These are phyloP conservation scores for Thozetella sp. DNA, from an alignment of 495 filamentous ascomycete genomes.

Conservation along the genomic window DNA sequence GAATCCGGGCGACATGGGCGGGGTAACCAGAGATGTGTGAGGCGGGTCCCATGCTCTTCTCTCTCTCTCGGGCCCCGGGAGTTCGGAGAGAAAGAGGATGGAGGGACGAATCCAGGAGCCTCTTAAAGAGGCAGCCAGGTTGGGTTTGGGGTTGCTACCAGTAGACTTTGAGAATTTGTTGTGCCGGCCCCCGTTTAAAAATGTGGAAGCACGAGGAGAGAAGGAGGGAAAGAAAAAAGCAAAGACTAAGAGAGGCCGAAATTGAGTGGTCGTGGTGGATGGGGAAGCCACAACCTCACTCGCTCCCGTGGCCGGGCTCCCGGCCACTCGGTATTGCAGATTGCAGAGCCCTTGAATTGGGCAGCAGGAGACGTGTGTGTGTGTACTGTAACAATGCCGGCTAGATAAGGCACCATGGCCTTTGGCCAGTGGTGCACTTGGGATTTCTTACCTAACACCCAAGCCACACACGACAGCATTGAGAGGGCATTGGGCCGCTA, in stretches of 20 bases:
- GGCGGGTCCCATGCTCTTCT: background rate
- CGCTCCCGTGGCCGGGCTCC: too few relatives aligned
- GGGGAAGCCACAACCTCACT: too few relatives aligned
- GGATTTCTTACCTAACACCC: background rate
- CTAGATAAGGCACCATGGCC: background rate
- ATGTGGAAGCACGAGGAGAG: background rate
- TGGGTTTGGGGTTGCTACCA: background rate
- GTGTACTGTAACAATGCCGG: background rate
- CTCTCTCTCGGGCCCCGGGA: background rate
- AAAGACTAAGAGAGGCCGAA: background rate
- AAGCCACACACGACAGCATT: conserved; percentile 1
- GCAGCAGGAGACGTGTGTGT: background rate
- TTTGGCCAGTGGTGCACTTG: background rate
- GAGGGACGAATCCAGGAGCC: background rate
- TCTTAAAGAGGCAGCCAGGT: background rate
- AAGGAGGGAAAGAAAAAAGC: background rate
- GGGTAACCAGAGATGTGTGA: conserved; percentile 2
- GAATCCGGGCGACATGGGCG: background rate
- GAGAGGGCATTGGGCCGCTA: background rate
- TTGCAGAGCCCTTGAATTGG: too few relatives aligned
- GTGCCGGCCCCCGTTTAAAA: background rate
- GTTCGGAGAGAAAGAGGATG: background rate
- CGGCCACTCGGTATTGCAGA: too few relatives aligned
- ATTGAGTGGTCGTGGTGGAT: background rate
- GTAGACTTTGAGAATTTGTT: background rate